A percentile compares a stretch with the other conserved stretches of the same genome.
phyloP scores from a whole-genome alignment of 345 rosid genomes.

The Diplotaxis tenuifolia region DNA sequence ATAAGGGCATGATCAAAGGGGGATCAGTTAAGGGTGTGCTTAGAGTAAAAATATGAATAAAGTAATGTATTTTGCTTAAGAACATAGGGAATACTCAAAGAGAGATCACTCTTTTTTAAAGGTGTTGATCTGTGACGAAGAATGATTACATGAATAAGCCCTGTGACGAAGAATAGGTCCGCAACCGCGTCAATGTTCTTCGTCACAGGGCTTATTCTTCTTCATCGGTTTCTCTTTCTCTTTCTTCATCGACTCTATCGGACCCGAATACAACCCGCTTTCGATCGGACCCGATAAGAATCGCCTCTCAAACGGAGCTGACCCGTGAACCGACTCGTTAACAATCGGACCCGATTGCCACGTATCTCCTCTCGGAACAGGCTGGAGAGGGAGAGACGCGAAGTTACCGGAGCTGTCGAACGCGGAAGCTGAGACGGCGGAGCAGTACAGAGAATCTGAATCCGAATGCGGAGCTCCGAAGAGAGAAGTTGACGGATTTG shows the following conservation, averaged over 20 bases:
- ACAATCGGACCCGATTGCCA: constrained; percentile 53
- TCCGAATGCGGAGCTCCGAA: constrained; percentile 21
- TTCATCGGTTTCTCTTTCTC: constrained; percentile 45
- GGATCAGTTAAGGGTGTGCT: no score
- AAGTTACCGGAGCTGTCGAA: constrained; percentile 84
- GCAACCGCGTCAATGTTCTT: no score
- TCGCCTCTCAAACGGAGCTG: constrained; percentile 48
- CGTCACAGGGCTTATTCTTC: no score
- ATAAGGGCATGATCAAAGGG: no score
- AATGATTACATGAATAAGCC: no score
- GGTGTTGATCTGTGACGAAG: no score
- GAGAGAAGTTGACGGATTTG: constrained; percentile 76
- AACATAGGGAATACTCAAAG: no score
- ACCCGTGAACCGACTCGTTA: constrained; percentile 41
- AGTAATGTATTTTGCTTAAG: no score
- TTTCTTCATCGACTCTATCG: constrained; percentile 29
- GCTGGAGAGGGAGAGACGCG: constrained; percentile 81
- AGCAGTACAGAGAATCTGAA: constrained; percentile 29
- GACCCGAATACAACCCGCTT: constrained; percentile 43
- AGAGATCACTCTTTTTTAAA: no score
- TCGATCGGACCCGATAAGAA: constrained; percentile 52
- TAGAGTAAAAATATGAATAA: no score
- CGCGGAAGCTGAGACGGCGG: constrained; percentile 63
- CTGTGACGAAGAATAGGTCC: no score
- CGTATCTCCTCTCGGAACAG: constrained; percentile 56